Evolutionary conservation across 768 basidiomycete genomes (phyloP).

Genomic region (Cystobasidium tubakii): DNA sequence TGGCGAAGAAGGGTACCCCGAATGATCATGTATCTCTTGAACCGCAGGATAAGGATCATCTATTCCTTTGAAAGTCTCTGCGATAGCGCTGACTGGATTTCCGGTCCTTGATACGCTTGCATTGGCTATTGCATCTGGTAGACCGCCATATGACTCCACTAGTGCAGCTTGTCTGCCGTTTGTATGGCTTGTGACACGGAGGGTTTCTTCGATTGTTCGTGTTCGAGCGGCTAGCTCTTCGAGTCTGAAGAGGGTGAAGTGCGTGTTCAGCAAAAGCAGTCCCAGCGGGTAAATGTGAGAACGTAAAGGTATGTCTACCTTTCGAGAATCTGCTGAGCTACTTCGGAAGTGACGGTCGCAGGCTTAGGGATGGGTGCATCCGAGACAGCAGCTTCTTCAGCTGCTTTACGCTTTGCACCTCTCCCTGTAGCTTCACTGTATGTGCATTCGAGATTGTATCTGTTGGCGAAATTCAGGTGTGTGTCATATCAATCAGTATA

Average conservation of each 20-base stretch:
- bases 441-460: slow-evolving; percentile 35
- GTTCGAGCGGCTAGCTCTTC: slow-evolving; percentile 27
- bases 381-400: neutral
- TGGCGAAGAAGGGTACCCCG: neutral
- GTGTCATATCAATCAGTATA: neutral
- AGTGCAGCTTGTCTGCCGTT: neutral
- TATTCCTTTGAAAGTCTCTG: slow-evolving; percentile 15
- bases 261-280: no score
- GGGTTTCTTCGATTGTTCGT: slow-evolving; percentile 17
- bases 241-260: slow-evolving; percentile 1
- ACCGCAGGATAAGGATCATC: slow-evolving; percentile 9
- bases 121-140: slow-evolving; percentile 9
- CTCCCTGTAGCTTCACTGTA: slow-evolving; percentile 19
- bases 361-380: neutral
- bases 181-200: neutral
- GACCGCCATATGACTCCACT: neutral
- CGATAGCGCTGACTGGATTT: slow-evolving; percentile 31
- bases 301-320: neutral
- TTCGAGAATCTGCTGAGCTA: slow-evolving; percentile 17
- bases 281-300: no score
- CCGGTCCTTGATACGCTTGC: slow-evolving; percentile 15
- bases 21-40: neutral
- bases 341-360: slow-evolving; percentile 9
- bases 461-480: neutral
- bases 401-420: slow-evolving; percentile 22